phyloP scores from a whole-genome alignment of 257 asterid species.

The Solanum medicagineum region DNA sequence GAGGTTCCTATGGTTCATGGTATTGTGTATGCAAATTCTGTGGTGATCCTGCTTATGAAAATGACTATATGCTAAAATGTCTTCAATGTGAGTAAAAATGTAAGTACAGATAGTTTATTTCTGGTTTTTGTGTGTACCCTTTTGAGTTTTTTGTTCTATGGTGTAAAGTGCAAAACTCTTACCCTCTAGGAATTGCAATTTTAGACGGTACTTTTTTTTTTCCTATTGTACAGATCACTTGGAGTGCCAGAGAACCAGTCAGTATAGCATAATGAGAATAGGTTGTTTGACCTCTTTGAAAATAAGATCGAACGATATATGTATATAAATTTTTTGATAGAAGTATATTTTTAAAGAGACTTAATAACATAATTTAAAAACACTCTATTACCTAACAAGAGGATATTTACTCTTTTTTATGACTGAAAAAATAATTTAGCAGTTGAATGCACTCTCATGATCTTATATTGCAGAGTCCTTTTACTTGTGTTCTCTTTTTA shows the following conservation, averaged over 20 bases:
- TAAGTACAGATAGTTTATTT: neutral
- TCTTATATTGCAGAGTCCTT: no score
- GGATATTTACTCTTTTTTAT: no score
- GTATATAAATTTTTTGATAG: no score
- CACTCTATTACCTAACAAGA: no score
- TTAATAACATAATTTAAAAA: no score
- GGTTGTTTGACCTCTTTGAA: neutral
- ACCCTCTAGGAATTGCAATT: neutral
- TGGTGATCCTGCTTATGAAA: conserved; percentile 5
- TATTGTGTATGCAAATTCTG: conserved; percentile 31
- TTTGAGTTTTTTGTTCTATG: neutral
- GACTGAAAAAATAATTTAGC: no score
- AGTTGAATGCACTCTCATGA: no score
- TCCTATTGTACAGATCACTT: conserved; percentile 29
- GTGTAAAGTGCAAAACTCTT: neutral
- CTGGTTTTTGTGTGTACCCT: neutral
- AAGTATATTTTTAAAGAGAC: no score
- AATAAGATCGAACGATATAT: neutral
- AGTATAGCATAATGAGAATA: neutral
- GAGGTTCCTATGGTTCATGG: conserved; percentile 26
- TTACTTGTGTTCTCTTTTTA: no score
- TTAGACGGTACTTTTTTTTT: neutral
- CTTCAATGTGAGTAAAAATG: conserved; percentile 34
- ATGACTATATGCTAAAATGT: conserved; percentile 17
- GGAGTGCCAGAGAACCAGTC: conserved; percentile 27